A percentile compares a stretch with the other conserved stretches of the same genome.
phyloP scores from a whole-genome alignment of 768 basidiomycete species.

The Tricholoma sp. region DNA sequence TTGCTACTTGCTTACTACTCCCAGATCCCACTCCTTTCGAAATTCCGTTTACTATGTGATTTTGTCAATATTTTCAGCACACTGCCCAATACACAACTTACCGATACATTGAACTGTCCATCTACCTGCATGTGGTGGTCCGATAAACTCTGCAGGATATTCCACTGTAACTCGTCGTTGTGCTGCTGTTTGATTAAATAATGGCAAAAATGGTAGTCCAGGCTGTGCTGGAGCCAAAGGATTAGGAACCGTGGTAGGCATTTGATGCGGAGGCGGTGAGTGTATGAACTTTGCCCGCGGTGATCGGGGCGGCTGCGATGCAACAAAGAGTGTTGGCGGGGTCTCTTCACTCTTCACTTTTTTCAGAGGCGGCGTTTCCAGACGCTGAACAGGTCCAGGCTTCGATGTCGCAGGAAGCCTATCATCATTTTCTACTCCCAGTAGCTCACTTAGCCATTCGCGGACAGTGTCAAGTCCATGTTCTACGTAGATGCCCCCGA shows the following conservation, averaged over 20 bases:
- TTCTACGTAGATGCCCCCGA: constrained; percentile 57
- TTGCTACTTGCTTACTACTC: constrained; percentile 67
- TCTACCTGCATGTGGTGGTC: constrained; percentile 62
- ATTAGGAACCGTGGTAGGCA: constrained; percentile 33
- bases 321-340: constrained; percentile 28
- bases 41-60: constrained; percentile 58
- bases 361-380: constrained; percentile 32
- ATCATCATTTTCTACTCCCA: constrained; percentile 17
- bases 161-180: constrained; percentile 61
- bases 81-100: constrained; percentile 30
- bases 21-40: constrained; percentile 63
- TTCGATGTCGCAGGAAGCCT: neutral
- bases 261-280: constrained; percentile 11
- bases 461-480: constrained; percentile 47
- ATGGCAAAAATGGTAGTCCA: constrained; percentile 56
- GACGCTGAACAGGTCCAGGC: constrained; percentile 7
- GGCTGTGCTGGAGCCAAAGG: constrained; percentile 64
- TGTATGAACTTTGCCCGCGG: constrained; percentile 12
- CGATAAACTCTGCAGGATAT: constrained; percentile 55
- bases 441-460: constrained; percentile 49
- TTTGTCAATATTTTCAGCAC: constrained; percentile 4
- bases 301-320: constrained; percentile 27
- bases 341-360: constrained; percentile 35
- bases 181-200: constrained; percentile 70
- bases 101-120: constrained; percentile 70